Percentiles rank a stretch among this genome's conserved stretches.
phyloP scores from a whole-genome alignment of 163 green algal species.

The Trebouxia gelatinosa region DNA sequence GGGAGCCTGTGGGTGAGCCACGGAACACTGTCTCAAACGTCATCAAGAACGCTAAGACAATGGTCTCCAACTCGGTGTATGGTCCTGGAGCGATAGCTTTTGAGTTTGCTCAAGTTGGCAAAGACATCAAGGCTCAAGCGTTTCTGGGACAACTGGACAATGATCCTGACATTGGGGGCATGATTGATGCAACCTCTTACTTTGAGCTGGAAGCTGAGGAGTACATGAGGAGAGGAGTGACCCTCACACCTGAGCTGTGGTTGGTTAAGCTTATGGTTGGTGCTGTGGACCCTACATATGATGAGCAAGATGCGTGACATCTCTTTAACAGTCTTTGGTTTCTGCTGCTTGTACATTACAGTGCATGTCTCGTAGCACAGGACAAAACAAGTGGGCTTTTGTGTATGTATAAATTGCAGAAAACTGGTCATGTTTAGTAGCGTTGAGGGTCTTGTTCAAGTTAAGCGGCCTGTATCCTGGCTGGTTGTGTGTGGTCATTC shows the following conservation, averaged over 20 bases:
- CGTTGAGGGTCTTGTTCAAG: too few relatives aligned
- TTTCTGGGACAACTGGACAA: conserved; percentile 40
- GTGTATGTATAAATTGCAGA: too few relatives aligned
- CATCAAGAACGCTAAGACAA: conserved; percentile 14
- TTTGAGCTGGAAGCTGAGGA: conserved; percentile 41
- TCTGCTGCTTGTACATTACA: too few relatives aligned
- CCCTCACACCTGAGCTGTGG: conserved; percentile 40
- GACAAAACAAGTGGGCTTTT: too few relatives aligned
- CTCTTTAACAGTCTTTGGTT: too few relatives aligned
- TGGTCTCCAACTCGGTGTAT: conserved; percentile 1
- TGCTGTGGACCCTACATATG: conserved; percentile 28
- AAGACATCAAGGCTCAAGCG: conserved; percentile 29
- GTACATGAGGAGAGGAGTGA: conserved; percentile 39
- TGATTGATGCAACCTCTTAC: conserved; percentile 34
- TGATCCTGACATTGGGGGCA: conserved; percentile 19
- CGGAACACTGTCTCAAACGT: conserved; percentile 31
- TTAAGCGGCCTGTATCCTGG: too few relatives aligned
- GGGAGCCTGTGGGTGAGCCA: conserved; percentile 43
- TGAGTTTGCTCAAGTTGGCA: conserved; percentile 43
- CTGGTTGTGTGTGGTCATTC: too few relatives aligned
- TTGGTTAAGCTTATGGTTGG: conserved; percentile 50
- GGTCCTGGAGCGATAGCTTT: conserved; percentile 42
- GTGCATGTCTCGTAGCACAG: too few relatives aligned
- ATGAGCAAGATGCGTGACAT: too few relatives aligned
- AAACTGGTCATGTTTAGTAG: too few relatives aligned